Percentiles rank a stretch among this genome's conserved stretches.
These are phyloP conservation scores for Arachis hypogaea DNA, from an alignment of 306 rosid genomes.

Conservation along the genomic window DNA sequence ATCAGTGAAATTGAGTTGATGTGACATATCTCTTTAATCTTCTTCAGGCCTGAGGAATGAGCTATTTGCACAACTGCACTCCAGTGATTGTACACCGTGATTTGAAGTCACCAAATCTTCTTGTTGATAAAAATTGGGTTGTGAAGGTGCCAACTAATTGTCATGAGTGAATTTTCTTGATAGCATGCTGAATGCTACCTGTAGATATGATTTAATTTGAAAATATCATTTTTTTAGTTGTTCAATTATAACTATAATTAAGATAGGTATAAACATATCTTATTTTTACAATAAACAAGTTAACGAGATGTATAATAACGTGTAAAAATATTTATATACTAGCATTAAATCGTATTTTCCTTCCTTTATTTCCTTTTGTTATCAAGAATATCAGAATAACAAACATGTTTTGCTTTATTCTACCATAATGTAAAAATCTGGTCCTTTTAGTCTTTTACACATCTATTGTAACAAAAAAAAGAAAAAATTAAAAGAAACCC, in stretches of 20 bases:
- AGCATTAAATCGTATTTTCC: neutral
- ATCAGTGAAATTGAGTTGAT: slow-evolving; percentile 22
- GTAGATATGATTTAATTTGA: slow-evolving; percentile 8
- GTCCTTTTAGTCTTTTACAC: neutral
- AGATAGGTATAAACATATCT: too few relatives aligned
- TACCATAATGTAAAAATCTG: neutral
- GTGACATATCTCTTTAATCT: slow-evolving; percentile 31
- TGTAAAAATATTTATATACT: too few relatives aligned
- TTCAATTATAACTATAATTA: too few relatives aligned
- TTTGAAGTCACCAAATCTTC: slow-evolving; percentile 95
- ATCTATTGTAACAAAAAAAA: neutral
- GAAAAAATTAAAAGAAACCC: neutral
- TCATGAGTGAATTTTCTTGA: slow-evolving; percentile 25
- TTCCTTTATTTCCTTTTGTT: slow-evolving; percentile 38
- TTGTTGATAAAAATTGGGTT: slow-evolving; percentile 90
- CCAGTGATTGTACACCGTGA: slow-evolving; percentile 91
- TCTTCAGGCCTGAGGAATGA: slow-evolving; percentile 94
- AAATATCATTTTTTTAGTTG: too few relatives aligned
- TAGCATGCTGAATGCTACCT: slow-evolving; percentile 22
- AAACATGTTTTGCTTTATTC: neutral
- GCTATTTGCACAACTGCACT: slow-evolving; percentile 81
- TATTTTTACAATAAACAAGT: too few relatives aligned
- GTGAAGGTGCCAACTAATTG: slow-evolving; percentile 64
- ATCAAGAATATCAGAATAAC: slow-evolving; percentile 44
- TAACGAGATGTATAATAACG: too few relatives aligned